Percentiles rank a stretch among this genome's conserved stretches.
Conservation (phyloP, 495 filamentous ascomycete species). For the Talaromyces stipitatus region DNA sequence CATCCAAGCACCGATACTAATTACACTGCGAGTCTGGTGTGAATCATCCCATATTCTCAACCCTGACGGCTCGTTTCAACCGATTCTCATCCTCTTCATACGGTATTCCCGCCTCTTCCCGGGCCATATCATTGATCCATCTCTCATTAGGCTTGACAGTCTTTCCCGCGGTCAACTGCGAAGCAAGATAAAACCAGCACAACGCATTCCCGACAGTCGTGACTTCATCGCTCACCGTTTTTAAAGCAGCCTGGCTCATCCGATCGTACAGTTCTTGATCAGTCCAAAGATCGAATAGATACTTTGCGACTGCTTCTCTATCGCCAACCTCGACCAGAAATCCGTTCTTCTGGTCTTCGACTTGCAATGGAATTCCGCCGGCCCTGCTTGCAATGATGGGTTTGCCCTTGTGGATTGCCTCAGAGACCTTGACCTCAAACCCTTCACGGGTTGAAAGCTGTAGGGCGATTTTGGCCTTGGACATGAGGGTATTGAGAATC, state of each 20-base stretch:
- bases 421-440: conserved; percentile 86
- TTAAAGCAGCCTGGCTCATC: conserved; percentile 61
- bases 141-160: conserved; percentile 38
- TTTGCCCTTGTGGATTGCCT: conserved; percentile 78
- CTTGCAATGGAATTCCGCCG: conserved; percentile 78
- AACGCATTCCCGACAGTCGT: conserved; percentile 75
- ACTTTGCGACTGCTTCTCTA: conserved; percentile 60
- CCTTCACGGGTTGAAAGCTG: conserved; percentile 81
- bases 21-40: too few relatives aligned
- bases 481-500: conserved; percentile 71
- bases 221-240: conserved; percentile 72
- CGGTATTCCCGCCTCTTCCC: conserved; percentile 53
- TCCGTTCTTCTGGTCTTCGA: conserved; percentile 65
- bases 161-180: conserved; percentile 49
- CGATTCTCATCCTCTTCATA: conserved; percentile 55
- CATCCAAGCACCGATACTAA: not conserved
- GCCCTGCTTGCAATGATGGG: conserved; percentile 73
- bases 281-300: conserved; percentile 63
- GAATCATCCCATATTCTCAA: conserved; percentile 24
- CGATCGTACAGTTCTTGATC: conserved; percentile 53
- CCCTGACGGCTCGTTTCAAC: conserved; percentile 36
- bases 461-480: conserved; percentile 62
- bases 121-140: conserved; percentile 78
- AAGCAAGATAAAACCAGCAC: conserved; percentile 68
- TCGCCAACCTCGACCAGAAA: conserved; percentile 73